These are phyloP conservation scores for Fusarium udum DNA, from an alignment of 2,329 filamentous ascomycete genomes.

Conservation along the genomic window DNA sequence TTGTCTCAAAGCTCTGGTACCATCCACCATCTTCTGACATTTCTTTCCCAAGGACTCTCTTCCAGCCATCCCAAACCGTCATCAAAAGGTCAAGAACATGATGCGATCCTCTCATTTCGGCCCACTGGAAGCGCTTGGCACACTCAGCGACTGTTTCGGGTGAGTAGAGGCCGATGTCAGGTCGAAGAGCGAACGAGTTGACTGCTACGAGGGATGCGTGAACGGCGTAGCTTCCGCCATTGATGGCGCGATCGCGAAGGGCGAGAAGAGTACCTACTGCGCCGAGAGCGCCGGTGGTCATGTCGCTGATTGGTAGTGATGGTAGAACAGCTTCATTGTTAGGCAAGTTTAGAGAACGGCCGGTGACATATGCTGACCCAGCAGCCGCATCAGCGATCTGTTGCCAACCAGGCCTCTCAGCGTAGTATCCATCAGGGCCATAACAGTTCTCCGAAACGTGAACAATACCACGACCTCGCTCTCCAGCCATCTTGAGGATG, in stretches of 20 bases:
- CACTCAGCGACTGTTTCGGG: conserved; percentile 2
- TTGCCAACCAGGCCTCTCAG: conserved; percentile 70
- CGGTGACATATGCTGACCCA: conserved; percentile 14
- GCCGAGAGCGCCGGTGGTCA: conserved; percentile 48
- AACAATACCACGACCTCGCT: conserved; percentile 66
- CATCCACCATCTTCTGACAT: neutral
- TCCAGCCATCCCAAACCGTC: conserved; percentile 16
- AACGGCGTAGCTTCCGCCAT: conserved; percentile 24
- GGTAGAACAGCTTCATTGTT: conserved; percentile 35
- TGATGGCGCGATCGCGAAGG: conserved; percentile 44
- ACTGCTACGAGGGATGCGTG: conserved; percentile 8
- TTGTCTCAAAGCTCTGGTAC: conserved; percentile 12
- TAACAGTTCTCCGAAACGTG: conserved; percentile 75
- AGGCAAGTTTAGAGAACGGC: neutral
- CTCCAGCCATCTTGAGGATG: conserved; percentile 21
- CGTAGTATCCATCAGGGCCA: conserved; percentile 65
- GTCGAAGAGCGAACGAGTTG: conserved; percentile 4
- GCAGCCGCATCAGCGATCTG: conserved; percentile 65
- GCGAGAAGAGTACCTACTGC: conserved; percentile 47
- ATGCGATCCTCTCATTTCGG: conserved; percentile 15
- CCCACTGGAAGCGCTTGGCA: conserved; percentile 15
- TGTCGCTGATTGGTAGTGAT: conserved; percentile 46
- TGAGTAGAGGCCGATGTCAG: conserved; percentile 2
- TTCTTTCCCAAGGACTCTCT: neutral
- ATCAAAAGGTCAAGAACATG: conserved; percentile 20